Evolutionary conservation across 139 green algal species (phyloP).

Genomic region (Chlorella sp.): DNA sequence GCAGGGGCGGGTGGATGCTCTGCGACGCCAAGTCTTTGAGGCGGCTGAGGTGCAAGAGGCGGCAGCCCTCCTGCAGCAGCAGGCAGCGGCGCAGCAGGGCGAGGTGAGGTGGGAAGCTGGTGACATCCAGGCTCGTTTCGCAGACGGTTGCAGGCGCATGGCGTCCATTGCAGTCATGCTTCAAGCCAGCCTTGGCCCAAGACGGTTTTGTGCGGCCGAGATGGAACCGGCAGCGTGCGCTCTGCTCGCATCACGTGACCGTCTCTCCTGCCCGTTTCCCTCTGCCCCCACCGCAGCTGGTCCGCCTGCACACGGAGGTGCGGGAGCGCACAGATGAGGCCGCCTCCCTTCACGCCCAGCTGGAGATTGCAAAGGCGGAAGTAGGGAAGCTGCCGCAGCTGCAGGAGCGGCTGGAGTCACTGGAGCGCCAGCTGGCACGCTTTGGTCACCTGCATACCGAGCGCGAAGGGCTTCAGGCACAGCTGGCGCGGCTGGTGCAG

Average conservation of each 20-base stretch:
- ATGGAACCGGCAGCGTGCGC: no score
- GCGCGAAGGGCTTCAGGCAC: not conserved
- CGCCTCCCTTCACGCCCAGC: not conserved
- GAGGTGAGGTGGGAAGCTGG: constrained; percentile 2
- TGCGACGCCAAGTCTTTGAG: constrained; percentile 11
- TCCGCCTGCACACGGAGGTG: not conserved
- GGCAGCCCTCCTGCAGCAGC: no score
- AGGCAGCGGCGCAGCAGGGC: not conserved
- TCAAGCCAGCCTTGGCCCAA: no score
- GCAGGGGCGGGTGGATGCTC: constrained; percentile 15
- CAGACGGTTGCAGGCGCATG: no score
- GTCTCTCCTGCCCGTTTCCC: not conserved
- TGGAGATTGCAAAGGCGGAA: not conserved
- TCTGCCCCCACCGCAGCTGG: not conserved
- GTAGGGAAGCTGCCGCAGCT: not conserved
- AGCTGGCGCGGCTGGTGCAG: not conserved
- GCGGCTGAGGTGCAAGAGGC: not conserved
- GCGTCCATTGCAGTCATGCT: no score
- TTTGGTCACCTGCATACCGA: no score
- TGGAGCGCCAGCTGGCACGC: not conserved
- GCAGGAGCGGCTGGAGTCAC: not conserved
- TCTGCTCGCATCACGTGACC: not conserved
- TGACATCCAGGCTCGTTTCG: no score
- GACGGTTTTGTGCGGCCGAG: no score
- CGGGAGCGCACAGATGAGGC: not conserved